Evolutionary conservation across 306 rosid species (phyloP).

Genomic region (Boehmeria nivea): DNA sequence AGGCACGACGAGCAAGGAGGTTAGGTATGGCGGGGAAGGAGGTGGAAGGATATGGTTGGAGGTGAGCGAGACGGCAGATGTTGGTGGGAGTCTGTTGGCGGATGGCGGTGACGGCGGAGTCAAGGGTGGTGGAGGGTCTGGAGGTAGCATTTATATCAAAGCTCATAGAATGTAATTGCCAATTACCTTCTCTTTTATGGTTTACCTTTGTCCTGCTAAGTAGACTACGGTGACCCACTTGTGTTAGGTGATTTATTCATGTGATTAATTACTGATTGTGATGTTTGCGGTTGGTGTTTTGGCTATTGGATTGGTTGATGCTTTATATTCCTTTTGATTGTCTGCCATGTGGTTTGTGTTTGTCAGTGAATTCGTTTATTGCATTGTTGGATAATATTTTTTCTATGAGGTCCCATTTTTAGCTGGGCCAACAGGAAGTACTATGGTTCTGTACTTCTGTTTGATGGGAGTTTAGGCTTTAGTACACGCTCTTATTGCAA

Average conservation of each 20-base stretch:
- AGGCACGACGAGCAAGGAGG: conserved; percentile 79
- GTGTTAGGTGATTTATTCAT: neutral
- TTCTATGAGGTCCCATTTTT: conserved; percentile 1
- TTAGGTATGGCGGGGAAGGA: conserved; percentile 81
- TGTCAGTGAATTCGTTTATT: neutral
- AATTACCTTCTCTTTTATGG: conserved; percentile 1
- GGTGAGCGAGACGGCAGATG: conserved; percentile 33
- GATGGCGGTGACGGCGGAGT: conserved; percentile 82
- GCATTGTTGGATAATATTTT: neutral
- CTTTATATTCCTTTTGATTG: neutral
- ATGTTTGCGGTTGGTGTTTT: neutral
- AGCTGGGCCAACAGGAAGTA: neutral
- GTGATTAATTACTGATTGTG: neutral
- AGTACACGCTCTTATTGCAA: too few relatives aligned
- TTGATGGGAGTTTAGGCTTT: neutral
- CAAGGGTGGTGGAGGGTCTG: conserved; percentile 98
- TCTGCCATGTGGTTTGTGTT: neutral
- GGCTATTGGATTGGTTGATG: neutral
- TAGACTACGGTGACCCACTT: too few relatives aligned
- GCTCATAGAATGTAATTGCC: conserved; percentile 68
- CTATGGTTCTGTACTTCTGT: neutral
- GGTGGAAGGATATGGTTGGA: conserved; percentile 72
- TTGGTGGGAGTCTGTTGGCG: conserved; percentile 60
- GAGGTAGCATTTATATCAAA: conserved; percentile 77
- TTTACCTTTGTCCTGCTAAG: conserved; percentile 11